phyloP scores from a whole-genome alignment of 2,329 filamentous ascomycete species.

The Cladophialophora yegresii region DNA sequence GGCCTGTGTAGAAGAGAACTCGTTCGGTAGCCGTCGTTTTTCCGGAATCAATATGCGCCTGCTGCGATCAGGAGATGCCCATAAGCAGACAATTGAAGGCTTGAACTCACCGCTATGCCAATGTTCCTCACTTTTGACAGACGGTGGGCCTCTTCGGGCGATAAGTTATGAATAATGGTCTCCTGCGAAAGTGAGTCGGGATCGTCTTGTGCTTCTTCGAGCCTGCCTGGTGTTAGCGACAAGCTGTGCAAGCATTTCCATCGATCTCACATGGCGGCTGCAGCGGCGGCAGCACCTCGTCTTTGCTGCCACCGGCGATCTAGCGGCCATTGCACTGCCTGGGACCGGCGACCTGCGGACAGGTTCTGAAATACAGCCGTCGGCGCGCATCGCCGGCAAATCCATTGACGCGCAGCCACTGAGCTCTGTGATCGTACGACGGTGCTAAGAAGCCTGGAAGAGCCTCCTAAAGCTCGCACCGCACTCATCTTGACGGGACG shows the following conservation, averaged over 20 bases:
- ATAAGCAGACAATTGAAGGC: not conserved
- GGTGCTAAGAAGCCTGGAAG: slow-evolving; percentile 35
- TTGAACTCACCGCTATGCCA: slow-evolving; percentile 77
- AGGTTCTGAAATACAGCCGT: slow-evolving; percentile 20
- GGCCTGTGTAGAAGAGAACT: slow-evolving; percentile 95
- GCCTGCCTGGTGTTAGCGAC: slow-evolving; percentile 39
- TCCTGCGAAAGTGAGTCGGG: slow-evolving; percentile 61
- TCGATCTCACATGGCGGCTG: slow-evolving; percentile 48
- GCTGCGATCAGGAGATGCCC: slow-evolving; percentile 24
- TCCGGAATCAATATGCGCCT: slow-evolving; percentile 97
- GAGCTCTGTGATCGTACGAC: slow-evolving; percentile 43
- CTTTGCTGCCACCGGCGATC: slow-evolving; percentile 48
- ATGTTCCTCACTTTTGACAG: slow-evolving; percentile 88
- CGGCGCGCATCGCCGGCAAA: slow-evolving; percentile 44
- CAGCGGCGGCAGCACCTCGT: slow-evolving; percentile 47
- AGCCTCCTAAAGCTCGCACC: slow-evolving; percentile 31
- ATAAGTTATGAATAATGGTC: slow-evolving; percentile 75
- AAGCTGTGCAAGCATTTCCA: not conserved
- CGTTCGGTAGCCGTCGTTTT: slow-evolving; percentile 97
- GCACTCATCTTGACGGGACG: slow-evolving; percentile 33
- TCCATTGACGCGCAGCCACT: slow-evolving; percentile 42
- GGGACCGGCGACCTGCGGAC: slow-evolving; percentile 11
- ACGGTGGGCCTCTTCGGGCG: slow-evolving; percentile 73
- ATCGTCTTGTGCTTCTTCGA: slow-evolving; percentile 58
- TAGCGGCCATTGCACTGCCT: slow-evolving; percentile 38